Base-by-base conservation (phyloP, 208 protist genomes). In the Herpetomonas samuelpessoai region DNA sequence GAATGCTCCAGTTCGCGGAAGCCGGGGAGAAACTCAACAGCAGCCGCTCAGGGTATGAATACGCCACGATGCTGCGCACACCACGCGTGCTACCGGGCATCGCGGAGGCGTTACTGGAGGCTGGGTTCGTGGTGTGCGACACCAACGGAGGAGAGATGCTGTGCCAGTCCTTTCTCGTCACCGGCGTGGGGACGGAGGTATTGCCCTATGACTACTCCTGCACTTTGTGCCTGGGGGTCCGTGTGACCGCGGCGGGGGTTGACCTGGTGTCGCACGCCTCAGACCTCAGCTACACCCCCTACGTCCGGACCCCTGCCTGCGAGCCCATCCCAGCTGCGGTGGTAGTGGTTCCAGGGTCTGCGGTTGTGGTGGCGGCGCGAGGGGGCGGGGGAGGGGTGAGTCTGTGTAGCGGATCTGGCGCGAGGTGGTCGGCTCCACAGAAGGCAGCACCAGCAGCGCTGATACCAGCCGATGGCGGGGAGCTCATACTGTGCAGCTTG, bases 121-220 rank as follows among this genome's bases (percentile, higher is more conserved):
- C 9, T 14, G 35, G 35, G 9, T 41, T 41, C 35, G 9, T 41
- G 9, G 35, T 18, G 35, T 14, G 14, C 9, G 35, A 14, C 14
- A 6, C 35, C 9, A 6, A 6, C 6, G 35, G 35, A 14, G 9
- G 14, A 41, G 35, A 41, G 35, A 14, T 41, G 35, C 35, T 41
- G n/a, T 85, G 76, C 57, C 70, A 61, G 3, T 49, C 68, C 68
- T 65, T 79, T 66, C 63, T 93, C 3, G 75, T 84, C 10, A 57
- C 57, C 18, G 86, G 86, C 18, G 48, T 54, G 28, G 86, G 80
- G 4, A 57, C 82, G 3, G 70, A 78, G n/a, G 84, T 93, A 62
- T 66, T 93, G 39, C 76, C 82, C 0, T 93, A 90, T 52, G 86
- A 93, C 54, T 93, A 76, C 64, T 79, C 82, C 3, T 69, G 74